Base-by-base conservation (phyloP, 2,329 filamentous ascomycete genomes). In the Penicillium nordicum region DNA sequence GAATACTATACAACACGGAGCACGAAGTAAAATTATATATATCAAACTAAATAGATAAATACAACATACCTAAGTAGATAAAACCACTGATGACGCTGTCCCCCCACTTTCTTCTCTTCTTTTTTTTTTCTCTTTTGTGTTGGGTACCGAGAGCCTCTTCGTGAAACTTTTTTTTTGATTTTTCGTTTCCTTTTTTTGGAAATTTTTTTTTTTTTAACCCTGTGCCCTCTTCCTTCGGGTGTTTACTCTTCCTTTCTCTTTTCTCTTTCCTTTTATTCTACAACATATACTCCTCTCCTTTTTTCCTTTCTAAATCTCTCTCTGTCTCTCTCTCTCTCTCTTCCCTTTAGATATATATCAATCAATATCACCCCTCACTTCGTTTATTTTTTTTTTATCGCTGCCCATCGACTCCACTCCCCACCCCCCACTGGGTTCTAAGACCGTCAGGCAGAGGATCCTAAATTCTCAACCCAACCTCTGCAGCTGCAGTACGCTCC, bases 71-170 rank as follows among this genome's bases (percentile, higher is more conserved):
- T 10, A 52, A 4, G 38, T 25, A 55, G 23, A 45, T 46, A 46
- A 30, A 56, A 27, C 25, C 25, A 27, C 25, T 52, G 54, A 56
- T 53, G 55, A 57, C 55, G 48, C 41, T 29, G 14, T 53, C 61
- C 59, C 59, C 59, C 55, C 54, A 49, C 53, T 49, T 53, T 42
- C 25, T 41, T 58, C 23, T 50, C 50, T 52, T 21, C 18, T 18
- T 21, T 21, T 47, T 58, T 54, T 50, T 47, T 57, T 58, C 52
- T 42, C 18, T 53, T 48, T 55, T 38, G 43, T 56, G 54, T 63
- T 63, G 62, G 63, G 62, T 63, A 63, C 61, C 63, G 47, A 55
- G 60, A 63, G 61, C 57, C 57, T 57, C 59, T 54, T 63, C 61
- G 56, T 64, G 56, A 55, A 58, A 61, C 63, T 53, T 59, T 53